Base-by-base conservation (phyloP, 2,329 filamentous ascomycete species). In the Tolypocladium ovalisporum region DNA sequence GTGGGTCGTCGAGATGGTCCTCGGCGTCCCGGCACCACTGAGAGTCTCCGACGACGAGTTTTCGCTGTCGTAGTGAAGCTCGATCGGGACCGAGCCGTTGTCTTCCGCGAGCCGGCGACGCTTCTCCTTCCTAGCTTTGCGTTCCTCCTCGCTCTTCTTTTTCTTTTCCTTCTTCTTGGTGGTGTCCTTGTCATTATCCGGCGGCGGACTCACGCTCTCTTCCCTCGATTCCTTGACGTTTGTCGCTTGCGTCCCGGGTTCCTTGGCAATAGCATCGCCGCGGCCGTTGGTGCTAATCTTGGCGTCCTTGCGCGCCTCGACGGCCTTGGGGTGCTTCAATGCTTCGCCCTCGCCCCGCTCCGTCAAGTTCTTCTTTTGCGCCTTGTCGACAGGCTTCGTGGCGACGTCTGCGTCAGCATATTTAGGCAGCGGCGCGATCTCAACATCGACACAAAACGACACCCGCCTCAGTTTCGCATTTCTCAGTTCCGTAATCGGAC, bases 381-480 rank as follows among this genome's bases (percentile, higher is more conserved):
- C 70, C 57, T 72, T 73, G 58, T 81, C 81, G 49, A 75, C 73
- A n/a, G 52, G 66, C 56, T 73, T 76, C 6, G 58, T 62, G 53
- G 47, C 69, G 12, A 79, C 71, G 8, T 81, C 80, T 19, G 78
- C 78, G 3, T 94, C 89, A 17, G 77, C 73, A 64, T 95, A 94
- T 64, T 84, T 86, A 29, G 92, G 90, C 67, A 90, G 85, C 0
- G 91, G 90, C 3, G 93, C 93, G 67, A 99, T 96, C 71, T 99
- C 94, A 5, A 99, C 92, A 67, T 99, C 94, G 3, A 99, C 94
- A 64, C 90, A 96, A 67, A 99, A 99, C 0, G 93, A 89, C 0
- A 99, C 94, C 56, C 91, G 84, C 56, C 90, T 83, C 59, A 99
- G 73, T 69, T 94, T 96, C 54, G 84, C 83, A 65, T 87, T 84